A percentile compares a stretch with the other conserved stretches of the same genome.
Evolutionary conservation across 2,329 filamentous ascomycete species (phyloP).

Genomic region (Tolypocladium nubicola): DNA sequence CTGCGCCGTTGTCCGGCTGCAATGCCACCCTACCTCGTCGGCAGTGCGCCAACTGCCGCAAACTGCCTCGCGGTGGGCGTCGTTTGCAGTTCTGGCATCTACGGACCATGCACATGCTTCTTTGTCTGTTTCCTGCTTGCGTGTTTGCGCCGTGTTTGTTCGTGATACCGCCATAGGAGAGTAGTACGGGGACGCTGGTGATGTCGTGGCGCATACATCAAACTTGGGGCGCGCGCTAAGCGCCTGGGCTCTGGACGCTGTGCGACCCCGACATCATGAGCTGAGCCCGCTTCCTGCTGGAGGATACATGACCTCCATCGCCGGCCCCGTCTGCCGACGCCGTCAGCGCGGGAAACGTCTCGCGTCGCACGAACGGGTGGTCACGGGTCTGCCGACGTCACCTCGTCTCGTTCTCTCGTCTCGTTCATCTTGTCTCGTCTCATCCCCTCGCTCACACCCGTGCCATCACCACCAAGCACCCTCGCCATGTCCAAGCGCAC

Average conservation of each 20-base stretch:
- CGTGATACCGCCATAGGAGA: no score
- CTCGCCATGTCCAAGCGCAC: conserved; percentile 56
- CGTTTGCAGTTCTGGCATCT: no score
- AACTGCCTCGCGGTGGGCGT: not conserved
- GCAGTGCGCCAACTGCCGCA: not conserved
- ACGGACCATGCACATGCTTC: no score
- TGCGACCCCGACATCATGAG: not conserved
- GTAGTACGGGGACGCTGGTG: not conserved
- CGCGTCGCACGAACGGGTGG: not conserved
- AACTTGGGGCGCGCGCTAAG: not conserved
- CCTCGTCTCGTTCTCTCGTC: not conserved
- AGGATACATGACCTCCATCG: not conserved
- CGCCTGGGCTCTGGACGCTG: not conserved
- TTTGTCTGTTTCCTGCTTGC: no score
- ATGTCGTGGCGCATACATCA: not conserved
- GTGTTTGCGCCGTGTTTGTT: not conserved
- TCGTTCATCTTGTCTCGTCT: not conserved
- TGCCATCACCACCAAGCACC: no score
- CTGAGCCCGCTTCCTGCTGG: no score
- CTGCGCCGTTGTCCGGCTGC: not conserved
- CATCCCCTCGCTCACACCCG: not conserved
- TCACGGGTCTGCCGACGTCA: not conserved
- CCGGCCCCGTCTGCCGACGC: not conserved
- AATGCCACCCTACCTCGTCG: not conserved
- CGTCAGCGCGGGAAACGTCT: not conserved